Conservation (phyloP, 371 early-diverging fungal species). For the Mortierella sp. region DNA sequence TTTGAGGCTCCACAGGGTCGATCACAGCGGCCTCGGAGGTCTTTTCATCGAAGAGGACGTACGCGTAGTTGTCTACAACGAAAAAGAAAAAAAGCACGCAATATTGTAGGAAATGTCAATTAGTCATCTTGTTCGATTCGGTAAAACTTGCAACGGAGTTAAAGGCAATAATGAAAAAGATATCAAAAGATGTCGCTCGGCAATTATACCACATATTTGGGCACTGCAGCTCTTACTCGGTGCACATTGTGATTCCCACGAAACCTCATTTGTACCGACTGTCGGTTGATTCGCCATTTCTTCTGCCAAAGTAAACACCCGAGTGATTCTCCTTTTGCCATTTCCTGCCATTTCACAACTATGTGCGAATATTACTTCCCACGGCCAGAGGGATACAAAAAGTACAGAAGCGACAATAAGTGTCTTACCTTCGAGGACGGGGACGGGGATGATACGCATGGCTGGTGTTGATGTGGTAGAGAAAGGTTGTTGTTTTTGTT, state of each 20-base stretch:
- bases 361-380: not conserved
- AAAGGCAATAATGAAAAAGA: not conserved
- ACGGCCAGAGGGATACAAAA: not conserved
- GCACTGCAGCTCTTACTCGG: not conserved
- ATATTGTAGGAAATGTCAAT: not conserved
- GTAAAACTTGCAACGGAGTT: not conserved
- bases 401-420: not conserved
- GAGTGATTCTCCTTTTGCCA: not conserved
- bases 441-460: conserved; percentile 72
- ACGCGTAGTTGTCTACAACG: conserved; percentile 84
- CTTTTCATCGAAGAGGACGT: conserved; percentile 79
- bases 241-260: not conserved
- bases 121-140: not conserved
- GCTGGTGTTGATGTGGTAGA: conserved; percentile 23
- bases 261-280: no score
- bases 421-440: conserved; percentile 56
- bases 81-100: conserved; percentile 36
- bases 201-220: not conserved
- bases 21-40: conserved; percentile 71
- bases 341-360: not conserved
- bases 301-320: not conserved
- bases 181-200: not conserved
- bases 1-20: conserved; percentile 79
- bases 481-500: conserved; percentile 7
- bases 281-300: no score